Evolutionary conservation across 805 yeast species (phyloP), one percentile per base, ranked within the genome.

Genomic region (Starmerella asiatica): DNA sequence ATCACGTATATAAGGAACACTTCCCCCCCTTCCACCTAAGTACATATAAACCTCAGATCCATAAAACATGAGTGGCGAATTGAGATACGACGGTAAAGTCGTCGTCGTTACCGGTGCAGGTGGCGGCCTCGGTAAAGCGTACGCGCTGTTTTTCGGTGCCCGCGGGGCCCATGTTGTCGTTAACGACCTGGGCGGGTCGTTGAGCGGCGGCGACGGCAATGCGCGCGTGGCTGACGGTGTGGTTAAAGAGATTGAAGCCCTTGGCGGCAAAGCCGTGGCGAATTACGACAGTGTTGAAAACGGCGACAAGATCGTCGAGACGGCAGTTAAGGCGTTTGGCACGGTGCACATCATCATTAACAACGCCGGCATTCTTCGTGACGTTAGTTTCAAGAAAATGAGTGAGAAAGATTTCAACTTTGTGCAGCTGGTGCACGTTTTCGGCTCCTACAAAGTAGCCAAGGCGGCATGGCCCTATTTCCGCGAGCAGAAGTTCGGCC

Each of bases 101-200:
- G 96, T 88, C 26, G 75, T 88, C 42, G 76, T 88, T 57, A 88
- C 96, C 36, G 98, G 98, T 26, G 91, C 96, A 35, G 98, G 98
- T 48, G 97, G 96, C 51, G 98, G 97, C 16, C 70, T 88, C 33
- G 98, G 98, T 19, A 80, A 71, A 53, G 75, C 75, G 36, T 88
- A 88, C 61, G 93, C 95, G 4, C 63, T 84, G 24, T 84, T 79
- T 51, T 88, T 70, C 61, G 97, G 93, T 32, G 66, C 75, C 43
- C 70, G 94, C 50, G 97, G 97, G 27, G 98, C 96, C 45, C 78
- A 79, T 53, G 95, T 88, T 28, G 94, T 88, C 20, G 94, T 88
- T 24, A 88, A 88, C 58, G 98, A 88, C 61, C 69, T 88, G 45
- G 95, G 96, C 41, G 93, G 94, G 23, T 67, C 86, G 19, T 64